phyloP scores from a whole-genome alignment of 1,284 basidiomycete species.

The Chondrostereum purpureum region DNA sequence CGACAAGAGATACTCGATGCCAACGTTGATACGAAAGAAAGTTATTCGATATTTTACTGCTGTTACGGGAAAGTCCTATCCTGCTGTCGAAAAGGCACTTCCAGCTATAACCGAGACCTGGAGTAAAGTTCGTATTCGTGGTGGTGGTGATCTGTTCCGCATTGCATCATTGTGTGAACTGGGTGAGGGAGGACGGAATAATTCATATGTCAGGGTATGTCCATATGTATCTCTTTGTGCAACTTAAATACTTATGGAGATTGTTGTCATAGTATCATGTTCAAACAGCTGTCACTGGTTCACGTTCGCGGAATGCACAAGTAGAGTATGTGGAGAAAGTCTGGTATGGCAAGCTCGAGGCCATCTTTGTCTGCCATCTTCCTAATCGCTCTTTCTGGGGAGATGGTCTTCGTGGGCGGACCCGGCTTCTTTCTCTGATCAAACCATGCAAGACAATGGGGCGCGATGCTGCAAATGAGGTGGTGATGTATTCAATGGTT shows the following conservation, averaged over 20 bases:
- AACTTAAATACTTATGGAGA: background rate
- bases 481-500: background rate
- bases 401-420: background rate
- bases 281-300: background rate
- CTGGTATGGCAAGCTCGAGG: background rate
- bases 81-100: background rate
- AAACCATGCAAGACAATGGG: background rate
- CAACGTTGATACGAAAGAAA: background rate
- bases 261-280: conserved; percentile 1
- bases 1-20: background rate
- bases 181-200: background rate
- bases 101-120: background rate
- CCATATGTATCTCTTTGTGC: background rate
- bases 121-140: too few relatives aligned
- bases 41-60: background rate
- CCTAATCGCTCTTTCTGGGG: background rate
- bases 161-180: too few relatives aligned
- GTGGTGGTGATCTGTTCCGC: too few relatives aligned
- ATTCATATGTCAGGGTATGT: background rate
- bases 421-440: background rate
- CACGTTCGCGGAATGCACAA: too few relatives aligned
- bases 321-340: background rate
- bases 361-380: background rate
- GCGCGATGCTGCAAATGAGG: background rate
- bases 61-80: background rate